Evolutionary conservation across 2,329 filamentous ascomycete genomes (phyloP).

Genomic region (Alternaria consortialis): DNA sequence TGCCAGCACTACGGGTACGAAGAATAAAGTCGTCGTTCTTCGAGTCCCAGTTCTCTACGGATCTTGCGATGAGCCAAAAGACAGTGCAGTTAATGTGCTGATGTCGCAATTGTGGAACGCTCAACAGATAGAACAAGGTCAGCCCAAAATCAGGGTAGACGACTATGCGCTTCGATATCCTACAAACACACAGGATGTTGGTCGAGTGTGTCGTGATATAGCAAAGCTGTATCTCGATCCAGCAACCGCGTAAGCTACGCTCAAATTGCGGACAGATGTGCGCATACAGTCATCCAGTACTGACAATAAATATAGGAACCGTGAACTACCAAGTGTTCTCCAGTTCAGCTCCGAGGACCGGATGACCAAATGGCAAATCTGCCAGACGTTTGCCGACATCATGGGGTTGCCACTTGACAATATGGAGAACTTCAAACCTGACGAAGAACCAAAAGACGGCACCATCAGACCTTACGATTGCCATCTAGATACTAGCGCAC

Average conservation of each 20-base stretch:
- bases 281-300: neutral
- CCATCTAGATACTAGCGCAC: conserved; percentile 78
- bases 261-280: neutral
- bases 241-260: conserved; percentile 37
- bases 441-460: conserved; percentile 73
- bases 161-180: conserved; percentile 86
- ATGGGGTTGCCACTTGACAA: conserved; percentile 75
- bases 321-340: conserved; percentile 71
- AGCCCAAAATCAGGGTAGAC: conserved; percentile 75
- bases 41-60: conserved; percentile 88
- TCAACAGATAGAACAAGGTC: conserved; percentile 63
- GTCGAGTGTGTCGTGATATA: conserved; percentile 78
- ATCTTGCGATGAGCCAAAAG: conserved; percentile 68
- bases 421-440: conserved; percentile 66
- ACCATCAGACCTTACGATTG: conserved; percentile 88
- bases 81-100: conserved; percentile 85
- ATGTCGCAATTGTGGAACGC: conserved; percentile 79
- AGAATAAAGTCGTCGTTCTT: conserved; percentile 66
- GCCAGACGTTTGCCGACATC: conserved; percentile 78
- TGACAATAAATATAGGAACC: conserved; percentile 27
- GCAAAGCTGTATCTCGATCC: conserved; percentile 68
- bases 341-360: conserved; percentile 89
- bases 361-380: conserved; percentile 91
- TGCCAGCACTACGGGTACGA: conserved; percentile 46
- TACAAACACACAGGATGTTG: conserved; percentile 89